A percentile compares a stretch with the other conserved stretches of the same genome.
These are phyloP conservation scores for Nitzschia sp. DNA, from an alignment of 108 stramenopile genomes.

Conservation along the genomic window DNA sequence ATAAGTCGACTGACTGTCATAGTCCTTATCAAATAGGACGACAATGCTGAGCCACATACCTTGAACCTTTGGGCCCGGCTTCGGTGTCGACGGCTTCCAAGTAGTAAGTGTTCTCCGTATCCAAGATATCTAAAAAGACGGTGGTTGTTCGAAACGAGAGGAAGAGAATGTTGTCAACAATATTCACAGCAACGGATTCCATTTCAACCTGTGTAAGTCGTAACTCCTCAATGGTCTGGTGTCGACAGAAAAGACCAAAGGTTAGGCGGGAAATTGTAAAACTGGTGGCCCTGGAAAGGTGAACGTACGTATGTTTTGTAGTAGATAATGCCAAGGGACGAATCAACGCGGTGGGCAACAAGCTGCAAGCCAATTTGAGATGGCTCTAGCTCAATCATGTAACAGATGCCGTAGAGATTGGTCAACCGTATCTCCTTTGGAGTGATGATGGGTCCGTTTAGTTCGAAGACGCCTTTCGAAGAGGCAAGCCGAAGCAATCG, in stretches of 20 bases:
- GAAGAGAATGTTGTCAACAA: slow-evolving; percentile 9
- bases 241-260: too few species aligned
- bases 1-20: too few species aligned
- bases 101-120: background rate
- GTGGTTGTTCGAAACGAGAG: background rate
- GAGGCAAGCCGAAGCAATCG: background rate
- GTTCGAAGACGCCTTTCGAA: background rate
- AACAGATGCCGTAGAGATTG: background rate
- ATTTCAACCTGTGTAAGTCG: background rate
- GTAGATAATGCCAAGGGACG: background rate
- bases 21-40: too few species aligned
- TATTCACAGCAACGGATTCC: background rate
- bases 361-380: background rate
- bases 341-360: background rate
- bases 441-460: slow-evolving; percentile 2
- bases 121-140: slow-evolving; percentile 1
- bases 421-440: background rate
- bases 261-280: too few species aligned
- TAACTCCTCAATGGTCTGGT: background rate
- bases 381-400: background rate
- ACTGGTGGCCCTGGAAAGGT: too few species aligned
- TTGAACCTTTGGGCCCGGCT: too few species aligned
- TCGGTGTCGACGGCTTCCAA: too few species aligned
- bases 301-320: slow-evolving; percentile 1
- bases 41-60: too few species aligned